Percentiles rank a stretch among this genome's conserved stretches.
These are phyloP conservation scores for Suhomyces wounanorum DNA, from an alignment of 1,139 yeast genomes.

Conservation along the genomic window DNA sequence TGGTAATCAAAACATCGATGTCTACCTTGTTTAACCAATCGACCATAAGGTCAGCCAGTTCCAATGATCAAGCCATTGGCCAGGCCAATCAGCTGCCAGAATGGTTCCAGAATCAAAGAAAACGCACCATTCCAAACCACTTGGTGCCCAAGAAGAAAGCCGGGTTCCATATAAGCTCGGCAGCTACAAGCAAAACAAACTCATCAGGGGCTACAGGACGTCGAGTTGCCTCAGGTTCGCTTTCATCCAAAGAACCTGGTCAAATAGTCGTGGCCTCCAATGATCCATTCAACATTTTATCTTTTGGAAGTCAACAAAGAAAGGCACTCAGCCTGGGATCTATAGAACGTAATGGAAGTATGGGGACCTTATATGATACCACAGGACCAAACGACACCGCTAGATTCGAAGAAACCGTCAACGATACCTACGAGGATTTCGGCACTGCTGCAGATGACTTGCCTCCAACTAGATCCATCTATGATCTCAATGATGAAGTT, in stretches of 20 bases:
- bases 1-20: conserved; percentile 6
- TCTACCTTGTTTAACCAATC: conserved; percentile 13
- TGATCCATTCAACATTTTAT: conserved; percentile 39
- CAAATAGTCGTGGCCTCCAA: conserved; percentile 15
- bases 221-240: conserved; percentile 10
- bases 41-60: not conserved
- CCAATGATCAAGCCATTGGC: conserved; percentile 6
- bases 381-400: conserved; percentile 22
- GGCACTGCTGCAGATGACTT: conserved; percentile 37
- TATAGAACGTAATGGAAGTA: conserved; percentile 16
- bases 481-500: conserved; percentile 54
- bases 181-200: conserved; percentile 21
- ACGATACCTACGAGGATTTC: conserved; percentile 32
- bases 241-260: conserved; percentile 12
- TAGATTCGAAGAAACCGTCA: conserved; percentile 34
- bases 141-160: conserved; percentile 47
- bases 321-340: conserved; percentile 14
- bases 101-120: conserved; percentile 59
- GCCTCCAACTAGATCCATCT: conserved; percentile 64
- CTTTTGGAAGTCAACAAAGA: conserved; percentile 41
- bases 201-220: conserved; percentile 5
- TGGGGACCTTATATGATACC: conserved; percentile 15
- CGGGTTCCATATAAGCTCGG: conserved; percentile 40
- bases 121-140: conserved; percentile 61
- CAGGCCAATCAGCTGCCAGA: conserved; percentile 29